Base-by-base conservation (phyloP, 78 protist species). In the Dictyostelium firmibasis region DNA sequence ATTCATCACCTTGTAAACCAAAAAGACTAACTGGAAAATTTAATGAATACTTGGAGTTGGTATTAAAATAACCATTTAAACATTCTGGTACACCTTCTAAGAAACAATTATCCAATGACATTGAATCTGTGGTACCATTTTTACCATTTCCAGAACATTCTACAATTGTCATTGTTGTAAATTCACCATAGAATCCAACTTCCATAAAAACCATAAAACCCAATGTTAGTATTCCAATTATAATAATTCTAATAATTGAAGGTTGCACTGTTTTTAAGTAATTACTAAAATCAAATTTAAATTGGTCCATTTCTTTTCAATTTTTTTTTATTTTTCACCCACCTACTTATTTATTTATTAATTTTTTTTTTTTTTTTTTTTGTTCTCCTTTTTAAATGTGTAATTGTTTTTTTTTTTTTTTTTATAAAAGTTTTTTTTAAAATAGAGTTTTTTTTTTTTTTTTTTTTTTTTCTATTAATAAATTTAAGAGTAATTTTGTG, bases 241-340 rank as follows among this genome's bases (percentile, higher is more conserved):
- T 18, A 4, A 72, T 72, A 72, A 33, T 29, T 31, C 79, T 29
- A 1, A 72, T 27, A 72, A 29, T 31, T 72, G 79, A 2, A 16
- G 79, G 47, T 72, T 72, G 79, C 14, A 72, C 44, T 33, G 79
- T 72, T 72, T 72, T 72, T 72, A 72, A 72, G 31, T 72, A 72
- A 72, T 72, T 72, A 72, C 23, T 72, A 72, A 72, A 72, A 72
- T 72, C 79, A 72, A 72, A 72, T 72, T 27, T 72, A 18, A 72
- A 72, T 72, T 72, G 79, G 18, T 72, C 44, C 79, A 72, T 72
- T 33, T n/a, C n/a, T n/a, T 33, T 72, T 33, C 31, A 23, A 23
- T 27, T 27, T 25, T 64, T 64, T 64, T 67, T n/a, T 62, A n/a
- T 62, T 67, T 11, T 67, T 67, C n/a, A 11, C 23, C 4, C 20